Evolutionary conservation across 495 filamentous ascomycete genomes (phyloP), one percentile per base, ranked within the genome.

Genomic region (Glarea lozoyensis): DNA sequence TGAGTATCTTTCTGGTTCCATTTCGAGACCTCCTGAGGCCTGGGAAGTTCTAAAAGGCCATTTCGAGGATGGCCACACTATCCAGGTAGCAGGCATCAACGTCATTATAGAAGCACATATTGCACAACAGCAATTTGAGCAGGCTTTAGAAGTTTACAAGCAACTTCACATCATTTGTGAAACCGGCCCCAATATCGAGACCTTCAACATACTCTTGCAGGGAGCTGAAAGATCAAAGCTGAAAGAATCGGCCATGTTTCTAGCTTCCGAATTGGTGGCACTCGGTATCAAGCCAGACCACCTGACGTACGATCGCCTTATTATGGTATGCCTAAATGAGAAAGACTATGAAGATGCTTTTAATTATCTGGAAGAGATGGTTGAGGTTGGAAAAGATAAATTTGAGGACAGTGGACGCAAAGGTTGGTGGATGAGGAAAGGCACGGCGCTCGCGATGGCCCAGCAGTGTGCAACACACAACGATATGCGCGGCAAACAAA

Each of bases 261-360:
- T 92, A 1, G 71, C 79, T 12, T 67, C 72, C 12, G 89, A 94
- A 56, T 89, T 94, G 80, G 61, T 74, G 1, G 69, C 73, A 16
- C 66, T 82, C 29, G 64, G 66, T 7, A 60, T 90, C 21, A 50
- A 65, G 15, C 79, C 86, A 1, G 66, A 82, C 40, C 51, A 56
- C 13, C 49, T 65, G 30, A 86, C 82, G 2, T 86, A 85, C 52
- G 81, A 90, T 49, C 63, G 72, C 20, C 55, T 93, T 13, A 75
- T 90, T 29, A 60, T 82, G 15, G 71, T 82, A 45, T 86, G 81
- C 52, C 49, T 81, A 12, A 55, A 64, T 12, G 63, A 69, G 18
- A 60, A 70, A 2, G 59, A 67, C 19, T 68, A 78, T 38, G 70
- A 79, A 41, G 68, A 68, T 30, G 79, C 79, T 1, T 73, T 84